A percentile compares a stretch with the other conserved stretches of the same genome.
These are phyloP conservation scores for Cadophora luteo-olivacea DNA, from an alignment of 2,329 filamentous ascomycete genomes.

Conservation along the genomic window DNA sequence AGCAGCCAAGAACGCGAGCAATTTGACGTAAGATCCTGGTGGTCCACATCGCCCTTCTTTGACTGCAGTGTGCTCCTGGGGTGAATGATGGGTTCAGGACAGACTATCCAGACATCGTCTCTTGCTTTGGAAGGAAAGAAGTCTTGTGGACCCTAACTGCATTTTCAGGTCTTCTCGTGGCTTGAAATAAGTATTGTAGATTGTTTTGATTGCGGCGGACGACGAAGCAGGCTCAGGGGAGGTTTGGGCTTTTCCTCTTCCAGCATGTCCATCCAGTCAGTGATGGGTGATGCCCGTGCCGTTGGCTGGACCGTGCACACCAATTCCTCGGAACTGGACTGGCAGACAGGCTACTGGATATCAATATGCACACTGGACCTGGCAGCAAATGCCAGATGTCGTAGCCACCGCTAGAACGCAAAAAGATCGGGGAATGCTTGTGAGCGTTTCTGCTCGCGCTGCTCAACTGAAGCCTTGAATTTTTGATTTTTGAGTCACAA, in stretches of 20 bases:
- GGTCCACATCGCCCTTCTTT: not conserved
- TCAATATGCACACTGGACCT: too few species aligned
- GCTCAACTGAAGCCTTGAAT: too few species aligned
- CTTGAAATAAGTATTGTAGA: not conserved
- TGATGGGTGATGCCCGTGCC: not conserved
- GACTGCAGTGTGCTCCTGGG: not conserved
- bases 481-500: too few species aligned
- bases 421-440: too few species aligned
- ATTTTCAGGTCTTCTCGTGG: not conserved
- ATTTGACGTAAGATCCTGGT: not conserved
- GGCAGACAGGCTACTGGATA: too few species aligned
- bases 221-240: conserved; percentile 14
- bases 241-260: not conserved
- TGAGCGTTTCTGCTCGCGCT: too few species aligned
- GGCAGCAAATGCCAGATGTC: too few species aligned
- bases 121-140: not conserved
- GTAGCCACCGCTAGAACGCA: too few species aligned
- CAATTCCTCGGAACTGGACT: too few species aligned
- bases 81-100: too few species aligned
- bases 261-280: conserved; percentile 7
- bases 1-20: not conserved
- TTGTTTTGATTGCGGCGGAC: not conserved
- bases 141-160: not conserved
- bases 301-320: not conserved
- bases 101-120: not conserved